Conservation (phyloP, 2,329 filamentous ascomycete genomes). For the Pseudogymnoascus sp. region DNA sequence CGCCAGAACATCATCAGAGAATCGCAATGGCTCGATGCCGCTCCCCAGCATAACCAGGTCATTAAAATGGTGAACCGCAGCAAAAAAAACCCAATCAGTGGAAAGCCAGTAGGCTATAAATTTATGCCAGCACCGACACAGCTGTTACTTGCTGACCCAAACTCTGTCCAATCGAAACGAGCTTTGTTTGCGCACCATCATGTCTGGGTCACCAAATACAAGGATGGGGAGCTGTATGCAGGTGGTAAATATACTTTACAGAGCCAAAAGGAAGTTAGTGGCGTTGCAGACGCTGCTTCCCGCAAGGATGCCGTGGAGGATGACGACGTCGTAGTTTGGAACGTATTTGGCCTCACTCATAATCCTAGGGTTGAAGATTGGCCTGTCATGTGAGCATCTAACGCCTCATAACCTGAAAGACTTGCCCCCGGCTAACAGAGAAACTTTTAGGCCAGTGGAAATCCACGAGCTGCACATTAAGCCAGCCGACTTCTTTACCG, state of each 20-base stretch:
- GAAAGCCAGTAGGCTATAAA: conserved; percentile 79
- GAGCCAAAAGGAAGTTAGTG: conserved; percentile 20
- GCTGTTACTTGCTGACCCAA: conserved; percentile 67
- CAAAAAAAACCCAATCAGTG: conserved; percentile 71
- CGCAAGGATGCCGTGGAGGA: conserved; percentile 84
- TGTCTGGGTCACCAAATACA: conserved; percentile 82
- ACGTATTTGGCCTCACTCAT: conserved; percentile 83
- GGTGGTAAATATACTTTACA: conserved; percentile 28
- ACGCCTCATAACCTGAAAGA: not conserved
- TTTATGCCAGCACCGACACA: conserved; percentile 78
- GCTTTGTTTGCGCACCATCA: conserved; percentile 82
- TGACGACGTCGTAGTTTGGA: conserved; percentile 82
- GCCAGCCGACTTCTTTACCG: conserved; percentile 48
- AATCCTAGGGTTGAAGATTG: conserved; percentile 86
- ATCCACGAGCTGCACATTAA: conserved; percentile 67
- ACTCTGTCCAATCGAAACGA: conserved; percentile 80
- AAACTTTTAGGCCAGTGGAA: conserved; percentile 50
- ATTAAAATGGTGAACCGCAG: conserved; percentile 84
- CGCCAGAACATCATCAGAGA: conserved; percentile 34
- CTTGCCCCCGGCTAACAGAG: not conserved
- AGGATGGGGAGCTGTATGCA: conserved; percentile 32
- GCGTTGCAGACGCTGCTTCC: conserved; percentile 58
- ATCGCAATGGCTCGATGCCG: conserved; percentile 36
- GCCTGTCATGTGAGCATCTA: conserved; percentile 60
- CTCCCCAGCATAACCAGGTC: conserved; percentile 47